Conservation (phyloP, 495 filamentous ascomycete species). For the Lophiostoma macrostomum region DNA sequence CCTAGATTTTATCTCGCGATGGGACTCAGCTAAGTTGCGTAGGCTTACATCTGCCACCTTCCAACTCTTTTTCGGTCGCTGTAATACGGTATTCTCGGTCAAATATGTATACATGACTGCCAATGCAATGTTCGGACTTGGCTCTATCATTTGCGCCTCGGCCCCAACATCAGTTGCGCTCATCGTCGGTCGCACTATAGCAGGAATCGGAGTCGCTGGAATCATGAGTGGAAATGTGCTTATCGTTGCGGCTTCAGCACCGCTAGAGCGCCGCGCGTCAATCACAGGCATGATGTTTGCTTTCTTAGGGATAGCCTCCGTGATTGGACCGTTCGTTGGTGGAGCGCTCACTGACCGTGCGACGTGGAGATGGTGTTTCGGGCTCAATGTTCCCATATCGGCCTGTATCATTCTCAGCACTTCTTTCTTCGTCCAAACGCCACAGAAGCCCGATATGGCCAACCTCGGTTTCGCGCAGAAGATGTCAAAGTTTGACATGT, state of each 20-base stretch:
- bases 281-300: constrained; percentile 60
- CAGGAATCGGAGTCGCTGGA: constrained; percentile 35
- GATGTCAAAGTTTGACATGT: constrained; percentile 61
- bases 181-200: constrained; percentile 48
- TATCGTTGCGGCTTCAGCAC: constrained; percentile 6
- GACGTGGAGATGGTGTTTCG: constrained; percentile 67
- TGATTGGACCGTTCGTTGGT: constrained; percentile 62
- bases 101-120: constrained; percentile 14
- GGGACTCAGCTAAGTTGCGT: neutral
- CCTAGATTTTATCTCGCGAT: too few relatives aligned
- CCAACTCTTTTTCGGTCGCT: constrained; percentile 53
- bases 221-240: constrained; percentile 13
- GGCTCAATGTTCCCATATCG: constrained; percentile 66
- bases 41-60: constrained; percentile 51
- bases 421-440: constrained; percentile 57
- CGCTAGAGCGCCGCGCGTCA: constrained; percentile 6
- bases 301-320: constrained; percentile 73
- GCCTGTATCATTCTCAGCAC: constrained; percentile 51
- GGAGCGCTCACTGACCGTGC: constrained; percentile 61
- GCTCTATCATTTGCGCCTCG: constrained; percentile 46
- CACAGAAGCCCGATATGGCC: neutral
- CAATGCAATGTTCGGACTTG: constrained; percentile 45
- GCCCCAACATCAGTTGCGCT: constrained; percentile 46
- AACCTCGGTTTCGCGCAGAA: constrained; percentile 40
- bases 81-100: constrained; percentile 44